Evolutionary conservation across 1,284 basidiomycete genomes (phyloP), one percentile per base, ranked within the genome.

Genomic region (Trichosporon sp.): DNA sequence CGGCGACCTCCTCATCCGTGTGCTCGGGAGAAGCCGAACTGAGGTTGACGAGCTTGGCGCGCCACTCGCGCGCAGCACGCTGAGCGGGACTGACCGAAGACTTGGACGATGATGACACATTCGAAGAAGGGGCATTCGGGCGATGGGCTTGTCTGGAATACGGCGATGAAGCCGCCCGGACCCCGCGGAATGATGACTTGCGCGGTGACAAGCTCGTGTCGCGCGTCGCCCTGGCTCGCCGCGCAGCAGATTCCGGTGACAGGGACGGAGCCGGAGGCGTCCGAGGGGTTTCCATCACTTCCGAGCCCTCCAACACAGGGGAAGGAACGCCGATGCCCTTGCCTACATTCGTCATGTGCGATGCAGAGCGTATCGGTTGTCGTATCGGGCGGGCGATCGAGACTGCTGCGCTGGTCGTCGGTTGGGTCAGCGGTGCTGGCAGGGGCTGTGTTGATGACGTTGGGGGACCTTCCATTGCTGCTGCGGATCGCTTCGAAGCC

Each of bases 11-110:
- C 6, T 63, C 59, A 16, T 63, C 59, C 4, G 59, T 63, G 16
- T 63, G 59, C 32, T 63, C 59, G 31, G 59, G 59, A 7, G 59
- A 63, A 19, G 59, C 59, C 14, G 59, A 35, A 35, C 59, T 63
- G 31, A 63, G 16, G 32, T 63, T 63, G 31, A 63, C 59, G 32
- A 63, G 59, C 59, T 63, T 63, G 31, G 59, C 59, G 59, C 59
- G 59, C 59, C 59, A 63, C 7, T 63, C 59, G 32, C 59, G 59
- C 35, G 59, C 59, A 35, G 59, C 59, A 5, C 59, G 59, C 31
- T 63, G 59, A 3, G 59, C 59, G 5, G 59, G 59, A n/a, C 59
- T 63, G 31, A 37, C 14, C 32, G 59, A 63, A 19, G 59, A 63
- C 16, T 63, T 63, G 2, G 59, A 63, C 31, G 59, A 63, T 16